These are phyloP conservation scores for Azolla pinnata DNA, from an alignment of 75 land plant genomes.

Conservation along the genomic window DNA sequence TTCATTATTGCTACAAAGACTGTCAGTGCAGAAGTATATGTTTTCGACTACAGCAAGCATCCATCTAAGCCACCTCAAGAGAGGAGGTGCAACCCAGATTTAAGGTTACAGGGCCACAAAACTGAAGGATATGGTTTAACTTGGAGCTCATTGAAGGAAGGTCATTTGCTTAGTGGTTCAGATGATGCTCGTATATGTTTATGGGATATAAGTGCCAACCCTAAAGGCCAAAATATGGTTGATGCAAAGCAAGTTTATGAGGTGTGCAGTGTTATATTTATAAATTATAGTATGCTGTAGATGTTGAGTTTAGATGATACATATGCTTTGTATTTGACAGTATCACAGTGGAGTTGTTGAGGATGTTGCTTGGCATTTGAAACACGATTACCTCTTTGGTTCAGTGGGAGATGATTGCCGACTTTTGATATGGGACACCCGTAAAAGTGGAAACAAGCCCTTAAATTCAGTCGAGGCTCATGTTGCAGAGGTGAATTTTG, in stretches of 20 bases:
- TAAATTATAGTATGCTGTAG: not conserved
- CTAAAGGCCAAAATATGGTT: conserved; percentile 53
- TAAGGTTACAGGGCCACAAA: conserved; percentile 74
- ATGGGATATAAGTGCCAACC: conserved; percentile 70
- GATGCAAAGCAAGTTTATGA: conserved; percentile 82
- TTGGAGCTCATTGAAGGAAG: conserved; percentile 73
- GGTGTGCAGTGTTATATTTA: conserved; percentile 25
- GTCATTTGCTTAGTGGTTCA: conserved; percentile 85
- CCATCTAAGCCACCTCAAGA: conserved; percentile 86
- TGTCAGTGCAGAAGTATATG: conserved; percentile 86
- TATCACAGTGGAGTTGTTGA: conserved; percentile 87
- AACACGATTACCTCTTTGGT: conserved; percentile 79
- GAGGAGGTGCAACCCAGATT: conserved; percentile 73
- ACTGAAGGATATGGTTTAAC: conserved; percentile 88
- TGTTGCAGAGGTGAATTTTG: conserved; percentile 60
- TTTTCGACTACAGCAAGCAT: conserved; percentile 91
- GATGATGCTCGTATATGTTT: conserved; percentile 90
- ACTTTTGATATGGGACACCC: conserved; percentile 75
- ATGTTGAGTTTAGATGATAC: not conserved
- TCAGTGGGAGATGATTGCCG: conserved; percentile 88
- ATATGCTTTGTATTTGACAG: conserved; percentile 20
- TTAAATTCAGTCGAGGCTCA: conserved; percentile 70
- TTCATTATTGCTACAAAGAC: conserved; percentile 87
- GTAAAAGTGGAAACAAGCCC: conserved; percentile 51
- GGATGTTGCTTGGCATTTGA: conserved; percentile 92